Percentiles rank a stretch among this genome's conserved stretches.
Conservation (phyloP, 192 early-diverging fungal species). For the Podila clonocystis region DNA sequence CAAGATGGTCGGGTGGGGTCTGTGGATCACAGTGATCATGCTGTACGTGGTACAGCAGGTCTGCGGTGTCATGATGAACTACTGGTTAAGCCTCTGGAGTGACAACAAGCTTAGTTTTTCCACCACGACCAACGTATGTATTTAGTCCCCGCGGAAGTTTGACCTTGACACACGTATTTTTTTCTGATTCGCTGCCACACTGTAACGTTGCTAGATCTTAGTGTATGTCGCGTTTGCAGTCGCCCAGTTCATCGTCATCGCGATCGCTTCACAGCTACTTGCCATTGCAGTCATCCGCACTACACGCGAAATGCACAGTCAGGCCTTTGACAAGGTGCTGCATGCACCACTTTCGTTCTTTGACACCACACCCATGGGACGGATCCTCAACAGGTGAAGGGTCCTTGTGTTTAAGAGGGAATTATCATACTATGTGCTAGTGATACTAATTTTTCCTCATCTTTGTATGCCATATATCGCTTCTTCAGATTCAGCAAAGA, state of each 20-base stretch:
- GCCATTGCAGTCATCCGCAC: conserved; percentile 57
- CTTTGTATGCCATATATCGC: conserved; percentile 49
- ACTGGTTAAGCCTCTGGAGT: conserved; percentile 31
- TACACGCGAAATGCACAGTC: conserved; percentile 62
- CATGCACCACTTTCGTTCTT: conserved; percentile 83
- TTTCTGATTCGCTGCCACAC: no score
- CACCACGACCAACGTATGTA: conserved; percentile 10
- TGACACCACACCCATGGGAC: conserved; percentile 84
- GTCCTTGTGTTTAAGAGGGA: conserved; percentile 80
- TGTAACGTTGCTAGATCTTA: not conserved
- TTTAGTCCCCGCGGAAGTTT: no score
- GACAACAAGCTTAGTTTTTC: conserved; percentile 3
- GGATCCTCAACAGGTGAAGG: conserved; percentile 77
- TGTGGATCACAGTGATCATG: conserved; percentile 2
- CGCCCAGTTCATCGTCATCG: conserved; percentile 6
- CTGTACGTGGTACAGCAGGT: conserved; percentile 8
- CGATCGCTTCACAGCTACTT: conserved; percentile 9
- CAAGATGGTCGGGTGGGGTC: not conserved
- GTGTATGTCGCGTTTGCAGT: conserved; percentile 10
- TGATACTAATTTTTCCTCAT: conserved; percentile 52
- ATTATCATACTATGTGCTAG: not conserved
- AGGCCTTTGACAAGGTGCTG: conserved; percentile 65
- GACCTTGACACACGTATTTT: no score
- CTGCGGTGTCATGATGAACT: conserved; percentile 14
- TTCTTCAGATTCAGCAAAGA: conserved; percentile 62